A percentile compares a stretch with the other conserved stretches of the same genome.
Conservation (phyloP, 805 yeast species). For the Myxozyma lipomycoides region DNA sequence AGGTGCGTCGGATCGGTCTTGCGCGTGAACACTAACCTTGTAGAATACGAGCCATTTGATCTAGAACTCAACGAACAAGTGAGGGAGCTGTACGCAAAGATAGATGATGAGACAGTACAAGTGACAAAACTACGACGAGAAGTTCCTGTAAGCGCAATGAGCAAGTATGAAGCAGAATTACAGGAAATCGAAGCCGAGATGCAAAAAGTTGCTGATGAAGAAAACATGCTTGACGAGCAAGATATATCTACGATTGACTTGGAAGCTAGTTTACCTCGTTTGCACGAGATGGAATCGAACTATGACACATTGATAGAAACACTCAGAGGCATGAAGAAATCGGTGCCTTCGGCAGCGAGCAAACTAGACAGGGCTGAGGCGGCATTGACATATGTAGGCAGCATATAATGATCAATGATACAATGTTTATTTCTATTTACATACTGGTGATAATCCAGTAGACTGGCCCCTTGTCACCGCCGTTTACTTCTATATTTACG, state of each 20-base stretch:
- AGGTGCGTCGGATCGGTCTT: not conserved
- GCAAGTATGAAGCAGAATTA: conserved; percentile 39
- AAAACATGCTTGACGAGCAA: conserved; percentile 1
- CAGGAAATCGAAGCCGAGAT: conserved; percentile 27
- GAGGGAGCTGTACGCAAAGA: conserved; percentile 42
- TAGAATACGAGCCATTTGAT: conserved; percentile 65
- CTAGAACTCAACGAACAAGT: conserved; percentile 56
- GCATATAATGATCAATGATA: not conserved
- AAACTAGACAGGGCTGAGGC: conserved; percentile 22
- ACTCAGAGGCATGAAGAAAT: conserved; percentile 21
- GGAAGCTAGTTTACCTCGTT: conserved; percentile 8
- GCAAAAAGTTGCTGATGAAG: not conserved
- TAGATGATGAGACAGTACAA: conserved; percentile 48
- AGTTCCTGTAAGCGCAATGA: conserved; percentile 33
- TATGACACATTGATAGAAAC: conserved; percentile 11
- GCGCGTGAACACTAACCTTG: not conserved
- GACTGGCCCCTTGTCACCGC: conserved; percentile 1
- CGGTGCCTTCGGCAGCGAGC: conserved; percentile 12
- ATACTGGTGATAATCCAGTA: conserved; percentile 9
- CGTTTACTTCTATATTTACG: conserved; percentile 1
- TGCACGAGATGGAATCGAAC: conserved; percentile 5
- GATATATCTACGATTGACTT: not conserved
- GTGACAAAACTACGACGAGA: conserved; percentile 52
- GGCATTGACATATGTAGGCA: conserved; percentile 12
- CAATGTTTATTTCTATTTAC: not conserved